Evolutionary conservation across 306 rosid species (phyloP).

Genomic region (Dalbergia cochinchinensis): DNA sequence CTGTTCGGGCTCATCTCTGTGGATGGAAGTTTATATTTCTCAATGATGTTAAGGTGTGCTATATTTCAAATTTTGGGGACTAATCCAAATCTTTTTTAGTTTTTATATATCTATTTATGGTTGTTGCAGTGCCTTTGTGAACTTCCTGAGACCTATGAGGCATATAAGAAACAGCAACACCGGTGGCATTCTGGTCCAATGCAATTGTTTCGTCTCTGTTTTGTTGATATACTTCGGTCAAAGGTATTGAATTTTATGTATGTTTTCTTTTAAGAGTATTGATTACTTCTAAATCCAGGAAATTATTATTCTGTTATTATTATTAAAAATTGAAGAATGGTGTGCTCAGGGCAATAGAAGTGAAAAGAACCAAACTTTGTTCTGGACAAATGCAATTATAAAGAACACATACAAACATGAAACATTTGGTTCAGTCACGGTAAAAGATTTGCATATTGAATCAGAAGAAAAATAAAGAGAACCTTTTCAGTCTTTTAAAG

Average conservation of each 20-base stretch:
- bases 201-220: constrained; percentile 94
- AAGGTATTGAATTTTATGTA: constrained; percentile 65
- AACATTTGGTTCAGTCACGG: not conserved
- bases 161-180: constrained; percentile 96
- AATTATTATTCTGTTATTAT: constrained; percentile 4
- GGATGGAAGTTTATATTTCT: constrained; percentile 98
- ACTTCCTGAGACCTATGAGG: constrained; percentile 98
- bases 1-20: constrained; percentile 98
- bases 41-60: constrained; percentile 86
- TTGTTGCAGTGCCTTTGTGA: constrained; percentile 94
- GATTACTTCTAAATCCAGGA: constrained; percentile 25
- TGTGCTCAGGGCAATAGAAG: not conserved
- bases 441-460: not conserved
- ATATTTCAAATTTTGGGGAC: constrained; percentile 27
- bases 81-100: constrained; percentile 20
- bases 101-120: constrained; percentile 48
- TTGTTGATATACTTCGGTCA: constrained; percentile 82
- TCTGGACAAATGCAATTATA: not conserved
- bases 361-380: not conserved
- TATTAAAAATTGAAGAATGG: not conserved
- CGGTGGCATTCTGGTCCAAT: constrained; percentile 99
- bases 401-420: not conserved
- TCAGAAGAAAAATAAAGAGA: not conserved
- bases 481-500: constrained; percentile 2
- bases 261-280: constrained; percentile 15